A percentile compares a stretch with the other conserved stretches of the same genome.
Conservation (phyloP, 345 rosid genomes). For the Linum tenue region DNA sequence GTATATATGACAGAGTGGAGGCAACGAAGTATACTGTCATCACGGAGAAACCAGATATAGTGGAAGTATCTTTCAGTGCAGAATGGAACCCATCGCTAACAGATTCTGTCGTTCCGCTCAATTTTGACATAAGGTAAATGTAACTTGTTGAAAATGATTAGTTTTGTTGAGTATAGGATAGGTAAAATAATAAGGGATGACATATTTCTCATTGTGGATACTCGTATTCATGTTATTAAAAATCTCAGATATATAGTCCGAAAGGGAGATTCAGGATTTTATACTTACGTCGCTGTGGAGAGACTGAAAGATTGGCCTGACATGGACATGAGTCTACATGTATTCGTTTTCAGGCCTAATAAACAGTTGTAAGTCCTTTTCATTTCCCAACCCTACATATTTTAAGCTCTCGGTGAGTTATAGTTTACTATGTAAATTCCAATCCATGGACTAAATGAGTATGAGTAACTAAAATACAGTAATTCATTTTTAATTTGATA, state of each 20-base stretch:
- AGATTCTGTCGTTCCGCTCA: slow-evolving; percentile 39
- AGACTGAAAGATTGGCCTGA: slow-evolving; percentile 69
- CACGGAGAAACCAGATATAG: slow-evolving; percentile 34
- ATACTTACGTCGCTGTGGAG: slow-evolving; percentile 58
- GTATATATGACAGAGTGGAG: slow-evolving; percentile 31
- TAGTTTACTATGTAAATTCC: too few relatives aligned
- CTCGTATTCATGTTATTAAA: too few relatives aligned
- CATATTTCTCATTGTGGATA: too few relatives aligned
- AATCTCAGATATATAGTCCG: slow-evolving; percentile 35
- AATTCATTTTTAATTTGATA: too few relatives aligned
- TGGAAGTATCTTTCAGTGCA: slow-evolving; percentile 59
- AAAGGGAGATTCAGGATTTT: slow-evolving; percentile 56
- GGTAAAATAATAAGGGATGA: too few relatives aligned
- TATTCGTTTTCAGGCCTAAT: slow-evolving; percentile 71
- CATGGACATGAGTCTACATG: slow-evolving; percentile 72
- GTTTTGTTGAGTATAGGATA: too few relatives aligned
- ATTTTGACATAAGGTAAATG: slow-evolving; percentile 59
- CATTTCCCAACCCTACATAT: background rate
- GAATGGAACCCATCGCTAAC: slow-evolving; percentile 35
- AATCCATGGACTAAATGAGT: too few relatives aligned
- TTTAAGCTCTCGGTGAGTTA: too few relatives aligned
- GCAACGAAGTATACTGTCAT: slow-evolving; percentile 38
- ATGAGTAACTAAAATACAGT: too few relatives aligned
- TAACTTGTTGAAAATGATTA: too few relatives aligned
- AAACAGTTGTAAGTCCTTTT: slow-evolving; percentile 29